Conservation (phyloP, 2,329 filamentous ascomycete species). For the Fusarium sp. region DNA sequence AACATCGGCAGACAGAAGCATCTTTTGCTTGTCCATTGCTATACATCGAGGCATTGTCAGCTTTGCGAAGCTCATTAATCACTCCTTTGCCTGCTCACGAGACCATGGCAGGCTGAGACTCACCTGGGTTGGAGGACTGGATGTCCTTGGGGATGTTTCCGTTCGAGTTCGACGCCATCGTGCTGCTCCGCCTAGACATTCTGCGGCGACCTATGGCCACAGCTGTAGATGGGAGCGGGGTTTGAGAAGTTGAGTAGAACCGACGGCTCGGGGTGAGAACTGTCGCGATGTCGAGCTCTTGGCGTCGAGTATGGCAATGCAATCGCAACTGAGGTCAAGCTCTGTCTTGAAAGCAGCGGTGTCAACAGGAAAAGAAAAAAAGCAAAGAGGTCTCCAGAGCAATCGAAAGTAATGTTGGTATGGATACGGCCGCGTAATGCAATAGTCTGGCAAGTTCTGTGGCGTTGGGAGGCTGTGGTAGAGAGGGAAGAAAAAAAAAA, state of each 20-base stretch:
- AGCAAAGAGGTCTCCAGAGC: background rate
- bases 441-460: background rate
- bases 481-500: constrained; percentile 6
- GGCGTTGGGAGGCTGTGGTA: constrained; percentile 6
- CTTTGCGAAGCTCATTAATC: background rate
- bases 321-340: constrained; percentile 6
- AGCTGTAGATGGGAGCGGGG: background rate
- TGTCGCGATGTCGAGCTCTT: background rate
- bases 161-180: constrained; percentile 47
- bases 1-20: constrained; percentile 74
- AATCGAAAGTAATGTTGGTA: background rate
- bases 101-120: constrained; percentile 22
- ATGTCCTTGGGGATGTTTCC: constrained; percentile 47
- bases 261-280: background rate
- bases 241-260: background rate
- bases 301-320: constrained; percentile 4
- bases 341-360: constrained; percentile 20
- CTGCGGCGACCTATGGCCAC: constrained; percentile 21
- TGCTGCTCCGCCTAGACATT: constrained; percentile 74
- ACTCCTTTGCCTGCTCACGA: background rate
- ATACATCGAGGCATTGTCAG: constrained; percentile 8
- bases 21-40: constrained; percentile 82
- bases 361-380: constrained; percentile 1
- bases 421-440: background rate
- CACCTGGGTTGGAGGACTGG: constrained; percentile 50